Conservation (phyloP, 306 rosid genomes). For the Sesbania bispinosa region DNA sequence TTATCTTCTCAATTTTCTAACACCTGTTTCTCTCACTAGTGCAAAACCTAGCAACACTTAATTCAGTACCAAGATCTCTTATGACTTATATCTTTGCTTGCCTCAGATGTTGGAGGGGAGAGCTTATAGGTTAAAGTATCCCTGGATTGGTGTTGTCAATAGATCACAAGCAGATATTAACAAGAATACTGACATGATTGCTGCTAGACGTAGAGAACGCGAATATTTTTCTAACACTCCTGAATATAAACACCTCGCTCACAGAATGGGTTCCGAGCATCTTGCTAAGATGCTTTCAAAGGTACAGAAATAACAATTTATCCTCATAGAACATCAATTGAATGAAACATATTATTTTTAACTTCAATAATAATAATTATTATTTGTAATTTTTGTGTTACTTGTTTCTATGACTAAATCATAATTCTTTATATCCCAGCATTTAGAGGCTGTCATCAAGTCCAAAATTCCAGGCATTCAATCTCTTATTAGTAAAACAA, state of each 20-base stretch:
- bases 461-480: slow-evolving; percentile 85
- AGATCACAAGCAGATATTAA: slow-evolving; percentile 84
- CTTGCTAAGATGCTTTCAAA: slow-evolving; percentile 83
- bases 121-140: slow-evolving; percentile 70
- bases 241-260: slow-evolving; percentile 81
- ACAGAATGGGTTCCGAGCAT: slow-evolving; percentile 92
- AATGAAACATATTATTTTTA: not conserved
- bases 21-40: not conserved
- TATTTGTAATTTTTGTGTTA: not conserved
- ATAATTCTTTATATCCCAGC: slow-evolving; percentile 50
- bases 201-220: slow-evolving; percentile 84
- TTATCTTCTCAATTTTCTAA: too few relatives aligned
- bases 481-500: slow-evolving; percentile 74
- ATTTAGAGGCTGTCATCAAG: slow-evolving; percentile 86
- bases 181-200: slow-evolving; percentile 93
- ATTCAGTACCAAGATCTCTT: not conserved
- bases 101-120: slow-evolving; percentile 79
- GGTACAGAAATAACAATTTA: slow-evolving; percentile 37
- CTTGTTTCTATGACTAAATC: not conserved
- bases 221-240: slow-evolving; percentile 70
- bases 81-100: slow-evolving; percentile 1
- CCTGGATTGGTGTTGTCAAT: slow-evolving; percentile 89
- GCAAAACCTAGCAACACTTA: not conserved
- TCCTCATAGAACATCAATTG: not conserved
- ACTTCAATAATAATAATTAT: too few relatives aligned